phyloP scores from a whole-genome alignment of 805 yeast species.

The Candida oleophila region DNA sequence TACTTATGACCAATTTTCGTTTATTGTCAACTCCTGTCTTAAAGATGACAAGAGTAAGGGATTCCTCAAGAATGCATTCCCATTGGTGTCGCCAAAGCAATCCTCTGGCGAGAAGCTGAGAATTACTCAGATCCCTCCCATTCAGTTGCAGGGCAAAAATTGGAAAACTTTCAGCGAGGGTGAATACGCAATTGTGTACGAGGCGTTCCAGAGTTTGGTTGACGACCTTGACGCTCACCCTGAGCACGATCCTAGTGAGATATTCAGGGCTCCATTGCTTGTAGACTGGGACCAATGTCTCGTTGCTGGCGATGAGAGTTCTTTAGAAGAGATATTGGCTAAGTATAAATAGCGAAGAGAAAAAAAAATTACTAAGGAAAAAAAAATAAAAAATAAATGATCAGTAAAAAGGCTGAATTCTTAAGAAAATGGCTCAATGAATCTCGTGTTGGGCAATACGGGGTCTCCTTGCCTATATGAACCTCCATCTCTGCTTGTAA shows the following conservation, averaged over 20 bases:
- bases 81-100: slow-evolving; percentile 30
- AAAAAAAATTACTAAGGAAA: not conserved
- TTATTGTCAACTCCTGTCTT: slow-evolving; percentile 26
- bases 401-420: too few relatives aligned
- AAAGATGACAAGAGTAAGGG: slow-evolving; percentile 21
- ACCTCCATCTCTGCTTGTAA: not conserved
- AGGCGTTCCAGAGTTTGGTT: slow-evolving; percentile 30
- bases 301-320: slow-evolving; percentile 37
- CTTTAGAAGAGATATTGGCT: slow-evolving; percentile 26
- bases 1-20: slow-evolving; percentile 39
- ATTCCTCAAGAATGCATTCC: slow-evolving; percentile 32
- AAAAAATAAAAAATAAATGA: not conserved
- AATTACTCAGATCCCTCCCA: slow-evolving; percentile 20
- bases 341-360: slow-evolving; percentile 21
- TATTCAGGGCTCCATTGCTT: slow-evolving; percentile 42
- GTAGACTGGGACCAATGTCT: slow-evolving; percentile 46
- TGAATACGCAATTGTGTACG: slow-evolving; percentile 38
- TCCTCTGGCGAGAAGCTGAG: slow-evolving; percentile 8
- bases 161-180: slow-evolving; percentile 33
- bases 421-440: not conserved
- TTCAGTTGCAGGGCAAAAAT: slow-evolving; percentile 13
- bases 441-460: too few relatives aligned
- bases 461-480: too few relatives aligned
- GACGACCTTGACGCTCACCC: slow-evolving; percentile 21
- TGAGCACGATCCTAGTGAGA: slow-evolving; percentile 29